Conservation (phyloP, 768 basidiomycete genomes). For the Lentinula raphanica region DNA sequence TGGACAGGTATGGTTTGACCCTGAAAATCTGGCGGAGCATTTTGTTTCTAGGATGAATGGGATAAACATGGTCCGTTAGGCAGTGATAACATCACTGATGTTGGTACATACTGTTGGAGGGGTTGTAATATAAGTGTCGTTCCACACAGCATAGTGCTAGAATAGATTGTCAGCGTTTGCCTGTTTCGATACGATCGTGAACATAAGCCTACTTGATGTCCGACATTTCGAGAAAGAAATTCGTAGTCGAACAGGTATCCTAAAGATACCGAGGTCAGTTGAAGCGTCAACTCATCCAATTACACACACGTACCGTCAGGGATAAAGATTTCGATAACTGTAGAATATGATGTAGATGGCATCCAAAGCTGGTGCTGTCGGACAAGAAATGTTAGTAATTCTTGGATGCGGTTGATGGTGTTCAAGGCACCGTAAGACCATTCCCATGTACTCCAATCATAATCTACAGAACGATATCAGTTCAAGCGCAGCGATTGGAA, state of each 20-base stretch:
- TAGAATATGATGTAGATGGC: slow-evolving; percentile 55
- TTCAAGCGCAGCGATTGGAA: background rate
- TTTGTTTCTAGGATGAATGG: background rate
- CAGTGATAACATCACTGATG: background rate
- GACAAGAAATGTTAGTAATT: background rate
- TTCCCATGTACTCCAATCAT: slow-evolving; percentile 66
- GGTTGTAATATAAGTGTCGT: slow-evolving; percentile 47
- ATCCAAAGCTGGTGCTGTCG: slow-evolving; percentile 56
- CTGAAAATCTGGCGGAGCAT: slow-evolving; percentile 37
- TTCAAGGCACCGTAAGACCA: slow-evolving; percentile 46
- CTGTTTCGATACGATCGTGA: slow-evolving; percentile 8
- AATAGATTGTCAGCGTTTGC: background rate
- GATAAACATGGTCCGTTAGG: too few species aligned
- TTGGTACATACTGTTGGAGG: slow-evolving; percentile 18
- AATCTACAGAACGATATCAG: slow-evolving; percentile 27
- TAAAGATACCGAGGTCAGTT: slow-evolving; percentile 18
- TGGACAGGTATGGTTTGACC: slow-evolving; percentile 58
- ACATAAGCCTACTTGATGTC: slow-evolving; percentile 35
- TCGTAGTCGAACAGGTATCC: slow-evolving; percentile 37
- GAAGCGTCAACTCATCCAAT: background rate
- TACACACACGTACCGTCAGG: slow-evolving; percentile 39
- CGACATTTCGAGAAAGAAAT: slow-evolving; percentile 35
- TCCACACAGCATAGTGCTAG: slow-evolving; percentile 62
- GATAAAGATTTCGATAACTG: slow-evolving; percentile 66
- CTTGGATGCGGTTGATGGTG: background rate